Base-by-base conservation (phyloP, 257 asterid species). In the Primulina huaijiensis region DNA sequence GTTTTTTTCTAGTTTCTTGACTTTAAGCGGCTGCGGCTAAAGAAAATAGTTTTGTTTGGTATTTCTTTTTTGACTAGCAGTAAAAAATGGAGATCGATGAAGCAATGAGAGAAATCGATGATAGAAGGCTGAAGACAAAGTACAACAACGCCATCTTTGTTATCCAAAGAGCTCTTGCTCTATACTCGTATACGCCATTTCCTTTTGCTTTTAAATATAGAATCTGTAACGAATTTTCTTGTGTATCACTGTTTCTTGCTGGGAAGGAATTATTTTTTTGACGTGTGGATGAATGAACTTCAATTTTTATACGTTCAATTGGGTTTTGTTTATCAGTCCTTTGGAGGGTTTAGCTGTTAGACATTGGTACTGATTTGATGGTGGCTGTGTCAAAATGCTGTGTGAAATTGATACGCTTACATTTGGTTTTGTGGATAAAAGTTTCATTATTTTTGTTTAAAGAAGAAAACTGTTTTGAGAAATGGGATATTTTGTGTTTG, bases 131-230 rank as follows among this genome's bases (percentile, higher is more conserved):
- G 87, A 88, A 84, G 86, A 90, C 91, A 0, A 92, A 92, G 89
- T 92, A 88, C 81, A 82, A 78, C 78, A 92, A 88, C 69, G 97
- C 98, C 78, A 81, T 92, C 77, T 80, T 85, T 72, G 96, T 90
- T 43, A 92, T 92, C 77, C 89, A 65, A 80, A 83, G 97, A 78
- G 92, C 96, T 69, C 84, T 92, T 38, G 95, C 96, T 70, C 95
- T 90, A 69, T 90, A 90, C 83, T 67, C 93, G 97, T 92, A 84
- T 34, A 89, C 62, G 57, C 59, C 72, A 25, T 56, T 55, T 61
- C 81, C 31, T 56, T 34, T 71, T 50, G 10, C 60, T 69, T 23
- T 73, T 1, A 50, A 19, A 43, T 17, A 71, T 71, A 27, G 20
- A 60, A 29, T 77, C 55, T 25, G 63, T 17, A 50, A 2, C 52